These are phyloP conservation scores for Xylariaceae sp. DNA, from an alignment of 2,329 filamentous ascomycete genomes.

Conservation along the genomic window DNA sequence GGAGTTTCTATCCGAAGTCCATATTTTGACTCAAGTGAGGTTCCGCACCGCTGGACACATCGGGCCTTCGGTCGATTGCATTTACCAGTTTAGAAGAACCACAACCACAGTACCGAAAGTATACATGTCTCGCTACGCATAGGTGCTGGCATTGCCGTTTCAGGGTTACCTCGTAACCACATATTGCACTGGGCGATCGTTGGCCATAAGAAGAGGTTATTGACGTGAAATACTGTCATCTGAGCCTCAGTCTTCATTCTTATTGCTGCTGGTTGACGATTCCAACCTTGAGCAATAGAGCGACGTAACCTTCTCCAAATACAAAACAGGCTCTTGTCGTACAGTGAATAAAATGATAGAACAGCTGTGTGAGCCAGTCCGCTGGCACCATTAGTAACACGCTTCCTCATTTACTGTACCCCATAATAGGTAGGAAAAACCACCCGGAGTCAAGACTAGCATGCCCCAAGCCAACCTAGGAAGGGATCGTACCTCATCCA, in stretches of 20 bases:
- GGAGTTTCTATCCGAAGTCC: background rate
- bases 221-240: slow-evolving; percentile 26
- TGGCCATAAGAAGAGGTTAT: slow-evolving; percentile 13
- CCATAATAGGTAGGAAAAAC: slow-evolving; percentile 25
- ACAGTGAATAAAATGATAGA: slow-evolving; percentile 18
- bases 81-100: background rate
- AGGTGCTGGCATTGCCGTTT: background rate
- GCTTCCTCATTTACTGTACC: background rate
- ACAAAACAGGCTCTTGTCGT: background rate
- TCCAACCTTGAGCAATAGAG: background rate
- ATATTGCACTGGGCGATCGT: slow-evolving; percentile 9
- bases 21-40: background rate
- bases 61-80: background rate
- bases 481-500: slow-evolving; percentile 23
- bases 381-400: background rate
- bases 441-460: slow-evolving; percentile 7
- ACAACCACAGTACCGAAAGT: background rate
- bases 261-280: slow-evolving; percentile 4
- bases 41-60: background rate
- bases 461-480: slow-evolving; percentile 24
- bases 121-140: background rate
- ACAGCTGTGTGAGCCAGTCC: slow-evolving; percentile 6
- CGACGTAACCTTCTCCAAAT: slow-evolving; percentile 4
- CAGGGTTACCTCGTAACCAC: background rate
- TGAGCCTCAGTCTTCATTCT: slow-evolving; percentile 16